Evolutionary conservation across 2,329 filamentous ascomycete genomes (phyloP), one percentile per base, ranked within the genome.

Genomic region (Aureobasidium sp.): DNA sequence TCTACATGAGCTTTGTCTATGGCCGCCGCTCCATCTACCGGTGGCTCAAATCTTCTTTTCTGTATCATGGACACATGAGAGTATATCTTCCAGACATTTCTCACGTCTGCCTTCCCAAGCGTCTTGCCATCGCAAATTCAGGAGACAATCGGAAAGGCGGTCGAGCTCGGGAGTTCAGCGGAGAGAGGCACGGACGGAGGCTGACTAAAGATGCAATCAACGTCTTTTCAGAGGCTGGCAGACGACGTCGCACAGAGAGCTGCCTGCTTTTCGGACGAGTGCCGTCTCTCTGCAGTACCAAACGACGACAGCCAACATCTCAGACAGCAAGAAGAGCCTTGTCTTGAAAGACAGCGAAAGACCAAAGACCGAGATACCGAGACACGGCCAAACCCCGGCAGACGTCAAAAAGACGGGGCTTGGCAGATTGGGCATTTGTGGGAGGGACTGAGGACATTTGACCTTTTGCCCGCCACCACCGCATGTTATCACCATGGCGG

Each of bases 401-500:
- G 51, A 20, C 8, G 8, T 15, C 12, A 37, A 29, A 34, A 20
- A 36, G 37, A 25, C 36, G 11, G 20, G 51, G 51, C 51, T 37
- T 55, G 51, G 51, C 37, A 29, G 51, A 55, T 37, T 37, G 49
- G 49, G 36, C 49, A 39, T 11, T 48, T 34, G 25, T 25, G 52
- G 37, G 8, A 37, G 25, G 20, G 52, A n/a, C 7, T 44, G 42
- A 58, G 41, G 55, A 45, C 56, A 59, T 49, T 59, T 49, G 56
- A 48, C 56, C 56, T 61, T 37, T 61, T 36, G 47, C 37, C 57
- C 57, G 42, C 31, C 37, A 39, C 41, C 45, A 61, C 36, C 57
- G 42, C 57, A 61, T 61, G 57, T 25, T n/a, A 61, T 29, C 15
- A 61, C 47, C 57, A 61, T 61, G 57, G 57, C 57, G 57, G 57